A percentile compares a stretch with the other conserved stretches of the same genome.
Evolutionary conservation across 2,329 filamentous ascomycete genomes (phyloP).

Genomic region (Dactylella cylindrospora): DNA sequence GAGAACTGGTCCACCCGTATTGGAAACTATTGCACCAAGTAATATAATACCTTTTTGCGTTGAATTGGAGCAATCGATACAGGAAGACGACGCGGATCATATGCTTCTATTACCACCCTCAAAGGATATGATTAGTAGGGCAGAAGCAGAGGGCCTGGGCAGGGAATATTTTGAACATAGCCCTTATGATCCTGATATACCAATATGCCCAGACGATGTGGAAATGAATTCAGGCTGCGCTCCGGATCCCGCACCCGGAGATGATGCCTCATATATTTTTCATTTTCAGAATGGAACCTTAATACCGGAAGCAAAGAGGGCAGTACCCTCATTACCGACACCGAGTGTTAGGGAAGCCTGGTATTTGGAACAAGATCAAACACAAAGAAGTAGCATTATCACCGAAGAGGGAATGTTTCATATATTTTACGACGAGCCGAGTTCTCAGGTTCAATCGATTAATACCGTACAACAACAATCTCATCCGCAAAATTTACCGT

Average conservation of each 20-base stretch:
- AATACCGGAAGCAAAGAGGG: constrained; percentile 14
- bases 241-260: constrained; percentile 23
- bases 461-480: neutral
- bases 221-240: constrained; percentile 1
- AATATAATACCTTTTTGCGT: constrained; percentile 44
- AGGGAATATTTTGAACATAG: constrained; percentile 12
- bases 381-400: constrained; percentile 32
- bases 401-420: constrained; percentile 42
- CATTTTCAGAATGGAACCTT: constrained; percentile 27
- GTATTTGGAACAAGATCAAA: constrained; percentile 42
- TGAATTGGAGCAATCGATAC: constrained; percentile 21
- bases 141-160: constrained; percentile 18
- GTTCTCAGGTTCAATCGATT: constrained; percentile 4
- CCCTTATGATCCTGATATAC: constrained; percentile 28
- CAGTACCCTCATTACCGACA: constrained; percentile 15
- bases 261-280: constrained; percentile 32
- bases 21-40: constrained; percentile 23
- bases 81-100: constrained; percentile 38
- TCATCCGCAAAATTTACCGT: constrained; percentile 7
- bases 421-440: constrained; percentile 40
- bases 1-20: constrained; percentile 2
- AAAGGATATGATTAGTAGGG: constrained; percentile 1
- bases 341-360: constrained; percentile 37
- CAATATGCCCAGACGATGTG: constrained; percentile 10
- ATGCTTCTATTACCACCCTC: constrained; percentile 9